Evolutionary conservation across 108 stramenopile genomes (phyloP).

Genomic region (Conticribra guillardii): DNA sequence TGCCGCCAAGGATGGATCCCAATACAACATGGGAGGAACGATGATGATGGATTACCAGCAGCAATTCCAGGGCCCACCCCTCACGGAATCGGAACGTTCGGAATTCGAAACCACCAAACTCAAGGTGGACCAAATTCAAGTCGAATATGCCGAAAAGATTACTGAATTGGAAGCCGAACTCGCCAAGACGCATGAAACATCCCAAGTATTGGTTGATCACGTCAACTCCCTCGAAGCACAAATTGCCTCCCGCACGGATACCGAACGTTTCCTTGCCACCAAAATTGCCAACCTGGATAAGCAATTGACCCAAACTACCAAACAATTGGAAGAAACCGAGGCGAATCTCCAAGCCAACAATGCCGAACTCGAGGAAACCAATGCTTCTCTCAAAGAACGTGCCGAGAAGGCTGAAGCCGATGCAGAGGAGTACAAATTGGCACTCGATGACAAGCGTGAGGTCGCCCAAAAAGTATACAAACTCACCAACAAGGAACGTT

Average conservation of each 20-base stretch:
- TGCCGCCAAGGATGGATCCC: slow-evolving; percentile 22
- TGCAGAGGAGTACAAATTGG: slow-evolving; percentile 25
- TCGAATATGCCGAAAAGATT: slow-evolving; percentile 16
- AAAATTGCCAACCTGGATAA: slow-evolving; percentile 75
- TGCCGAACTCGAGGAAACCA: slow-evolving; percentile 48
- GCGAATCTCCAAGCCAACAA: slow-evolving; percentile 24
- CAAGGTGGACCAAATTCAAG: slow-evolving; percentile 7
- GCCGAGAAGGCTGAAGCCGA: slow-evolving; percentile 25
- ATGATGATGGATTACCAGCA: too few species aligned
- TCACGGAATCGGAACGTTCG: slow-evolving; percentile 15
- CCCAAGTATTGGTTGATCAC: slow-evolving; percentile 80
- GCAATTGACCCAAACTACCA: slow-evolving; percentile 43
- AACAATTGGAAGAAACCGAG: slow-evolving; percentile 43
- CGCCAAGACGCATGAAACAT: slow-evolving; percentile 69
- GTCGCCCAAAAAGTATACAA: slow-evolving; percentile 42
- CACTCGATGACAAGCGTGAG: slow-evolving; percentile 29
- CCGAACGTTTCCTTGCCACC: slow-evolving; percentile 76
- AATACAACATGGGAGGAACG: too few species aligned
- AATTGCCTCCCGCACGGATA: slow-evolving; percentile 62
- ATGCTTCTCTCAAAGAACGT: slow-evolving; percentile 30
- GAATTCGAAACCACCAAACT: slow-evolving; percentile 3
- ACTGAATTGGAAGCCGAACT: slow-evolving; percentile 65
- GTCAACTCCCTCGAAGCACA: slow-evolving; percentile 80
- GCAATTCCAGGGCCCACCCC: not conserved
- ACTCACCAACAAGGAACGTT: slow-evolving; percentile 49